Evolutionary conservation across 306 rosid species (phyloP).

Genomic region (Fragaria ananassa): DNA sequence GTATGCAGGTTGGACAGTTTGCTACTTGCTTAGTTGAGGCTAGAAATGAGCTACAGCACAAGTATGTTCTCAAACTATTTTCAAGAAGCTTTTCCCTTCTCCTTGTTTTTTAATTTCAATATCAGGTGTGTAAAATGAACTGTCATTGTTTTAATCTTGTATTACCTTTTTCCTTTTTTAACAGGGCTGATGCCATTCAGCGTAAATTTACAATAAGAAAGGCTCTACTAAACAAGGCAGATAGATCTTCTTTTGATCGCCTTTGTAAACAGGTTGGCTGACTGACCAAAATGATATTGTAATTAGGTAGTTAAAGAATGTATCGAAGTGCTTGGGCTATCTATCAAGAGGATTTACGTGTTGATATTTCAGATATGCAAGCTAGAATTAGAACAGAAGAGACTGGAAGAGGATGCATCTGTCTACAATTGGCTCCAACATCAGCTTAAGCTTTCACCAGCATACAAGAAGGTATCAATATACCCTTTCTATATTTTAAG

Average conservation of each 20-base stretch:
- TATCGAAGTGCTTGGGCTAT: conserved; percentile 10
- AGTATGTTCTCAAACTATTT: conserved; percentile 50
- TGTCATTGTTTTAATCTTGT: neutral
- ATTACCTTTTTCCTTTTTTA: neutral
- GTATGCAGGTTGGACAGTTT: conserved; percentile 74
- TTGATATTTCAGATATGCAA: conserved; percentile 64
- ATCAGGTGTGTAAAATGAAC: neutral
- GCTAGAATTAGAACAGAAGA: conserved; percentile 76
- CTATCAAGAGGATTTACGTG: conserved; percentile 18
- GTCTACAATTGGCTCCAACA: conserved; percentile 89
- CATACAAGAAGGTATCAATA: conserved; percentile 70
- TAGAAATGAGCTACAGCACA: conserved; percentile 72
- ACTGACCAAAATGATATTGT: neutral
- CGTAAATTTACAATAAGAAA: conserved; percentile 77
- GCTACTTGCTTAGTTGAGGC: conserved; percentile 76
- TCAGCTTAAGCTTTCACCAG: conserved; percentile 91
- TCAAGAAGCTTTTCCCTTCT: conserved; percentile 20
- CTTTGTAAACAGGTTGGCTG: conserved; percentile 75
- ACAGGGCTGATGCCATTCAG: conserved; percentile 72
- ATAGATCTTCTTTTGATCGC: conserved; percentile 77
- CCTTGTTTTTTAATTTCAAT: neutral
- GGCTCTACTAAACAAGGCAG: conserved; percentile 80
- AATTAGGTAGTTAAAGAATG: conserved; percentile 2
- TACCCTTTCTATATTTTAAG: neutral
- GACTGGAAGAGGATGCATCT: conserved; percentile 85